Percentiles rank a stretch among this genome's conserved stretches.
Conservation (phyloP, 306 rosid species). For the Prinsepia uniflora region DNA sequence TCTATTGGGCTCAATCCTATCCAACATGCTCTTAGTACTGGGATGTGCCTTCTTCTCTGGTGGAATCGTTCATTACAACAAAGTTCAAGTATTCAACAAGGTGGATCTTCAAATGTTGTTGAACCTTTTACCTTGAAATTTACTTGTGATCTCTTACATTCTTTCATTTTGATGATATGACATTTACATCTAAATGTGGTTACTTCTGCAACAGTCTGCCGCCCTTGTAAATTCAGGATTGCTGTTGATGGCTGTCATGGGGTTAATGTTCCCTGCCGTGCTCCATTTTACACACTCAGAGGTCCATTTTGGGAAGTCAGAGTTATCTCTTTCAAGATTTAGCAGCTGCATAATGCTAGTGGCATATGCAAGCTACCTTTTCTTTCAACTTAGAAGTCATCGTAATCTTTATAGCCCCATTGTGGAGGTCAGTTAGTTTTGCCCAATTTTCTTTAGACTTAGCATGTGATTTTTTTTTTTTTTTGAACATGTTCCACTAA, state of each 20-base stretch:
- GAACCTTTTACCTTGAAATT: neutral
- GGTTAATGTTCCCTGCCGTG: slow-evolving; percentile 79
- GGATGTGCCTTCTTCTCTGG: slow-evolving; percentile 94
- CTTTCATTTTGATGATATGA: slow-evolving; percentile 2
- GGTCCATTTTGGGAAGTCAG: slow-evolving; percentile 74
- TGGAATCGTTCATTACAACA: slow-evolving; percentile 57
- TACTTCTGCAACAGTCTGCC: slow-evolving; percentile 60
- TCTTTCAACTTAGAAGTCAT: slow-evolving; percentile 73
- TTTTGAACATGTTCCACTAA: neutral
- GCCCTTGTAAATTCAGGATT: slow-evolving; percentile 83
- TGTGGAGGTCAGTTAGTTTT: slow-evolving; percentile 48
- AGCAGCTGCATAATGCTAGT: slow-evolving; percentile 84
- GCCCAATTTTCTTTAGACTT: neutral
- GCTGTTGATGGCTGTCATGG: slow-evolving; percentile 95
- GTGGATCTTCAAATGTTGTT: slow-evolving; percentile 32
- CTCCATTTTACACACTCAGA: slow-evolving; percentile 89
- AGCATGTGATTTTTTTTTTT: slow-evolving; percentile 2
- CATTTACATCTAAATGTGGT: slow-evolving; percentile 23
- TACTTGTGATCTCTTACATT: slow-evolving; percentile 2
- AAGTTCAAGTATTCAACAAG: slow-evolving; percentile 66
- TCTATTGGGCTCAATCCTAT: slow-evolving; percentile 80
- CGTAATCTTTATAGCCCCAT: slow-evolving; percentile 47
- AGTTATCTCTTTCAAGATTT: slow-evolving; percentile 77
- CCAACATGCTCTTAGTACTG: slow-evolving; percentile 90
- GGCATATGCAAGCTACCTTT: slow-evolving; percentile 84